These are phyloP conservation scores for Blepharisma stoltei DNA, from an alignment of 73 alveolate genomes.

Conservation along the genomic window DNA sequence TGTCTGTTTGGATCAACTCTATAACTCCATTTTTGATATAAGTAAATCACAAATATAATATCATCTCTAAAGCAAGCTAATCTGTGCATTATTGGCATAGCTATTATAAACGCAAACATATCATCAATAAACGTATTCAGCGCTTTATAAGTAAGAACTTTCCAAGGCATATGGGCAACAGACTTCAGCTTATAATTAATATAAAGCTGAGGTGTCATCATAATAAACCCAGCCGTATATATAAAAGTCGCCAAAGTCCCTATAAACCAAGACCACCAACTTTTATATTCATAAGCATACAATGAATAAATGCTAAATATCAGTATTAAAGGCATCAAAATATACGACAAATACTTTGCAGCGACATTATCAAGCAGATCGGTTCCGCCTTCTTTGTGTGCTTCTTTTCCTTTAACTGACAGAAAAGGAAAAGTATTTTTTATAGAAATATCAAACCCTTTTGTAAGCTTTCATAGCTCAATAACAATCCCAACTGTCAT, in stretches of 20 bases:
- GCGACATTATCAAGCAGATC: conserved; percentile 82
- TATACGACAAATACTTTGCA: conserved; percentile 60
- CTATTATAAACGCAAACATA: conserved; percentile 84
- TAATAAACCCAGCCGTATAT: conserved; percentile 92
- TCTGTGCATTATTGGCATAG: conserved; percentile 60
- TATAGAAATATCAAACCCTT: conserved; percentile 51
- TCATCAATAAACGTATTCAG: conserved; percentile 98
- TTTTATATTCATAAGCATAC: conserved; percentile 67
- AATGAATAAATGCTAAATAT: conserved; percentile 75
- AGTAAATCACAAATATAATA: conserved; percentile 92
- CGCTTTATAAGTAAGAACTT: conserved; percentile 91
- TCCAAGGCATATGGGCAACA: conserved; percentile 99
- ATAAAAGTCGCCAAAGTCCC: conserved; percentile 80
- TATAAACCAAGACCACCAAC: conserved; percentile 81
- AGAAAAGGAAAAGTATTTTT: conserved; percentile 58
- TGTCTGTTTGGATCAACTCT: conserved; percentile 78
- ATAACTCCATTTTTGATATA: conserved; percentile 91
- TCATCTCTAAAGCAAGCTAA: conserved; percentile 98
- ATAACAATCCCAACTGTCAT: conserved; percentile 60
- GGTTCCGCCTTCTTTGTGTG: conserved; percentile 33
- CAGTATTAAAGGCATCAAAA: conserved; percentile 68
- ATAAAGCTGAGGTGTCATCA: conserved; percentile 98
- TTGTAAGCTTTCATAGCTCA: conserved; percentile 63
- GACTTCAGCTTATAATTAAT: conserved; percentile 95
- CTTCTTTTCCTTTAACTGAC: conserved; percentile 38